A percentile compares a stretch with the other conserved stretches of the same genome.
Evolutionary conservation across 2,329 filamentous ascomycete species (phyloP).

Genomic region (Monosporascus sp.): DNA sequence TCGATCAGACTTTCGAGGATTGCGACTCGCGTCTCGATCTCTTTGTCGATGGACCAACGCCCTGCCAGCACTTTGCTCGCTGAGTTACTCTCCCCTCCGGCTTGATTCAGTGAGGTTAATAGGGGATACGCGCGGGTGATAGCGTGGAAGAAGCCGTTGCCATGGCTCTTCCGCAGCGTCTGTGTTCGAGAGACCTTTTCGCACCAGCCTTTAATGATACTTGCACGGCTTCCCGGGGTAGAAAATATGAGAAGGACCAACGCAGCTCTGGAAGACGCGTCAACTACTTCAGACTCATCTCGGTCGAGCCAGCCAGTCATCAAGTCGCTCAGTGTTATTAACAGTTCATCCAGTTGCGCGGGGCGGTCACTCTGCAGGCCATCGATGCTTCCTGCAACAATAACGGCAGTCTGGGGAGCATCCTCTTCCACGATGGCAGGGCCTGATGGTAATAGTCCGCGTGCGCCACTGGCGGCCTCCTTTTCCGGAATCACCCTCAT

Average conservation of each 20-base stretch:
- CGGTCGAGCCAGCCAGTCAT: slow-evolving; percentile 43
- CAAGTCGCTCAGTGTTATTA: slow-evolving; percentile 24
- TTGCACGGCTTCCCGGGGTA: slow-evolving; percentile 27
- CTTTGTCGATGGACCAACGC: slow-evolving; percentile 47
- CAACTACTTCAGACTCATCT: slow-evolving; percentile 45
- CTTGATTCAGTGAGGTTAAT: slow-evolving; percentile 12
- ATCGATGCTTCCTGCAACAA: slow-evolving; percentile 11
- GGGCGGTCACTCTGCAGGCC: slow-evolving; percentile 4
- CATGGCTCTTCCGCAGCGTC: slow-evolving; percentile 31
- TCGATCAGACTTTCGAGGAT: slow-evolving; percentile 50
- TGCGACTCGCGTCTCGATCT: slow-evolving; percentile 48
- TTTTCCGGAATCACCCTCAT: slow-evolving; percentile 19
- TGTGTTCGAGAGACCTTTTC: slow-evolving; percentile 32
- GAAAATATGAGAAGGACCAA: slow-evolving; percentile 45
- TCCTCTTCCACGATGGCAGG: slow-evolving; percentile 14
- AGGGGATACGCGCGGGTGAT: slow-evolving; percentile 46
- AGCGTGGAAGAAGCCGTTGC: slow-evolving; percentile 48
- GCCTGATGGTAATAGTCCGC: slow-evolving; percentile 22
- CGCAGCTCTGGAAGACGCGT: slow-evolving; percentile 45
- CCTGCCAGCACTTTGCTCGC: slow-evolving; percentile 42
- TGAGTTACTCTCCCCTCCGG: slow-evolving; percentile 13
- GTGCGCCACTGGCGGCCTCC: slow-evolving; percentile 3
- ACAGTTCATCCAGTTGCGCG: slow-evolving; percentile 14
- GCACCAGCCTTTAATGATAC: slow-evolving; percentile 42
- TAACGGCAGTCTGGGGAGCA: slow-evolving; percentile 1